These are phyloP conservation scores for Haplosporangium sp. DNA, from an alignment of 371 early-diverging fungal genomes.

Conservation along the genomic window DNA sequence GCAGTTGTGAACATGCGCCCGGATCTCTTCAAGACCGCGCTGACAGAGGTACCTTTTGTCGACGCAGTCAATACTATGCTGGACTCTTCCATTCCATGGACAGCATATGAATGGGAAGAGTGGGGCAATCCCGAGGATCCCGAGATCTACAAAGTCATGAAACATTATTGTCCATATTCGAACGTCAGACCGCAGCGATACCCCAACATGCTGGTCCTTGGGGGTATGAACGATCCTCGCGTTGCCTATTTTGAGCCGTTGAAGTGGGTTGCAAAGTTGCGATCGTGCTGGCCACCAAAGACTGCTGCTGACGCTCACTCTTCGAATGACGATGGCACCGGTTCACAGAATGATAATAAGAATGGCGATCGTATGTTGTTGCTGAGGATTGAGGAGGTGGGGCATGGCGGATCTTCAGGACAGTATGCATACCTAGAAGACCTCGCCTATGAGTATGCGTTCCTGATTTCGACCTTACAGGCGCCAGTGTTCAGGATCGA, in stretches of 20 bases:
- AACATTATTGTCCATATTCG: slow-evolving; percentile 60
- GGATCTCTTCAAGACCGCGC: slow-evolving; percentile 64
- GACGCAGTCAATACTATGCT: slow-evolving; percentile 67
- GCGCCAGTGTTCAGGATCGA: slow-evolving; percentile 49
- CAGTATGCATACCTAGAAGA: slow-evolving; percentile 69
- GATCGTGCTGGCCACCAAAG: slow-evolving; percentile 50
- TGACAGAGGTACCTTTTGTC: slow-evolving; percentile 68
- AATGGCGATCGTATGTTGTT: slow-evolving; percentile 52
- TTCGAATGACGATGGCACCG: neutral
- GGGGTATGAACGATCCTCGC: slow-evolving; percentile 74
- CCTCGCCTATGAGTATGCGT: slow-evolving; percentile 70
- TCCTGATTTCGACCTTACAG: slow-evolving; percentile 57
- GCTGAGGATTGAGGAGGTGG: slow-evolving; percentile 65
- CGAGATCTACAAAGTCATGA: slow-evolving; percentile 59
- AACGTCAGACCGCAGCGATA: slow-evolving; percentile 51
- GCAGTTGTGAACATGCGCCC: slow-evolving; percentile 67
- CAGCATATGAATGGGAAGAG: slow-evolving; percentile 64
- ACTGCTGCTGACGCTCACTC: neutral
- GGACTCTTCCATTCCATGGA: slow-evolving; percentile 66
- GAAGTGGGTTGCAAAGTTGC: slow-evolving; percentile 70
- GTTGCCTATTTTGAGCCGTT: slow-evolving; percentile 69
- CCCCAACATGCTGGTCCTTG: slow-evolving; percentile 69
- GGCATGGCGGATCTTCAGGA: slow-evolving; percentile 69
- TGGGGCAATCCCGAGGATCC: slow-evolving; percentile 64
- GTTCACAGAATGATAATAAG: neutral